A percentile compares a stretch with the other conserved stretches of the same genome.
These are phyloP conservation scores for Hypoxylon fragiforme DNA, from an alignment of 495 filamentous ascomycete genomes.

Conservation along the genomic window DNA sequence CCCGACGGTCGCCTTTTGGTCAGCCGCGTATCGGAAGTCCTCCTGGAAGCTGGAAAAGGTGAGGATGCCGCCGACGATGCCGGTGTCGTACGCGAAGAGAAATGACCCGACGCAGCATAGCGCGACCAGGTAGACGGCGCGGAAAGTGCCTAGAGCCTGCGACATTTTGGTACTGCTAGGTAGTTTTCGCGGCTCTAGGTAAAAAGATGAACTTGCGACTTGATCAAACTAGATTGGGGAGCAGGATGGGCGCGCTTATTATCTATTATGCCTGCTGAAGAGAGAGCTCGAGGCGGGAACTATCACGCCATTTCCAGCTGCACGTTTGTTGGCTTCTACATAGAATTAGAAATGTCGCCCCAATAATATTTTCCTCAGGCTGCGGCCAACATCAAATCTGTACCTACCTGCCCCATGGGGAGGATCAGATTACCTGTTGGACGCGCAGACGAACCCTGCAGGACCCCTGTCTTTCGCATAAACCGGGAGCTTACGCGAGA, in stretches of 20 bases:
- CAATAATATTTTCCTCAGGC: too few relatives aligned
- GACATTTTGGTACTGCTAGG: constrained; percentile 12
- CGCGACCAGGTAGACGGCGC: constrained; percentile 33
- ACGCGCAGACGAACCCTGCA: not conserved
- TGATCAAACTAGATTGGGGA: too few relatives aligned
- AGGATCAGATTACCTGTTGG: constrained; percentile 1
- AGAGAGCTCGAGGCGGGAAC: not conserved
- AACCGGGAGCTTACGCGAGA: not conserved
- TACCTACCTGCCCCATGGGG: constrained; percentile 1
- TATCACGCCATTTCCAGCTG: not conserved
- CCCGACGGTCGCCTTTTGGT: constrained; percentile 38
- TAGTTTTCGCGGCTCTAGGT: not conserved
- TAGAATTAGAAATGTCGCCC: too few relatives aligned
- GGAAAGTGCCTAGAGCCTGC: constrained; percentile 27
- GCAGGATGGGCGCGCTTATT: too few relatives aligned
- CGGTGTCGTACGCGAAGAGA: constrained; percentile 51
- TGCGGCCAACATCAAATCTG: not conserved
- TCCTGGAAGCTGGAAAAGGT: constrained; percentile 57
- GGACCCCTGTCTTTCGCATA: not conserved
- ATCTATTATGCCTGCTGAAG: too few relatives aligned
- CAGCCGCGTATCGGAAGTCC: constrained; percentile 44
- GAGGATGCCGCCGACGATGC: constrained; percentile 60
- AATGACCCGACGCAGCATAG: constrained; percentile 36
- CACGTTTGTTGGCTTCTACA: not conserved
- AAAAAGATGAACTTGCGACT: too few relatives aligned